Conservation (phyloP, 2,329 filamentous ascomycete species). For the Diaporthe aspalathi region DNA sequence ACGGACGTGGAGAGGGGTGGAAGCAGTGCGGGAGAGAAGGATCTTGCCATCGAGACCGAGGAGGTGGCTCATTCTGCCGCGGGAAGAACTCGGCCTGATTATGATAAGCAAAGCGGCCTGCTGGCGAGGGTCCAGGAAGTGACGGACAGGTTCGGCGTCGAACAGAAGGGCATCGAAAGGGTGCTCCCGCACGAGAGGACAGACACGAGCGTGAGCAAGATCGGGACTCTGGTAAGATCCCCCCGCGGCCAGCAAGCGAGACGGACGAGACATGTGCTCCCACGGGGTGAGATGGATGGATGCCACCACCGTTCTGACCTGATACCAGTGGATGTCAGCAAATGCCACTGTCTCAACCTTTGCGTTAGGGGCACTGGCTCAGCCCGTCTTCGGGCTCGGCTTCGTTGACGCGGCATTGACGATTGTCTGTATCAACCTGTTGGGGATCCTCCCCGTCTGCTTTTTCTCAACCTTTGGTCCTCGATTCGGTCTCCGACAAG, state of each 20-base stretch:
- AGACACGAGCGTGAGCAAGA: conserved; percentile 72
- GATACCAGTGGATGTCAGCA: conserved; percentile 73
- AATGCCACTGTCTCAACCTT: conserved; percentile 84
- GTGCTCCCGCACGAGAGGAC: conserved; percentile 77
- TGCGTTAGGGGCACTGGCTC: conserved; percentile 77
- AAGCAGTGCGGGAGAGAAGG: conserved; percentile 27
- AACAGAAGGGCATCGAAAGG: conserved; percentile 80
- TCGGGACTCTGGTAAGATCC: conserved; percentile 75
- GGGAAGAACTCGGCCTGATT: neutral
- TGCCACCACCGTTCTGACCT: conserved; percentile 6
- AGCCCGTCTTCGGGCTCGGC: conserved; percentile 76
- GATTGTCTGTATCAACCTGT: conserved; percentile 79
- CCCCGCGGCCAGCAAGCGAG: conserved; percentile 23
- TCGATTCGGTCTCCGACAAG: conserved; percentile 79
- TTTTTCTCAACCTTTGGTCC: conserved; percentile 85
- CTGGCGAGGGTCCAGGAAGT: conserved; percentile 65
- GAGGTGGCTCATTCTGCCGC: neutral
- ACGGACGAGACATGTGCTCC: neutral
- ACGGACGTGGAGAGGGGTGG: conserved; percentile 12
- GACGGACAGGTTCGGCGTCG: conserved; percentile 74
- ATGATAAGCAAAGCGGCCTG: conserved; percentile 39
- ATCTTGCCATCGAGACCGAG: neutral
- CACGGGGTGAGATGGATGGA: neutral
- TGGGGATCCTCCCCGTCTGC: conserved; percentile 78
- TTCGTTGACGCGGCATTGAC: conserved; percentile 79